These are phyloP conservation scores for Aspergillus calidoustus DNA, from an alignment of 2,329 filamentous ascomycete species.

Conservation along the genomic window DNA sequence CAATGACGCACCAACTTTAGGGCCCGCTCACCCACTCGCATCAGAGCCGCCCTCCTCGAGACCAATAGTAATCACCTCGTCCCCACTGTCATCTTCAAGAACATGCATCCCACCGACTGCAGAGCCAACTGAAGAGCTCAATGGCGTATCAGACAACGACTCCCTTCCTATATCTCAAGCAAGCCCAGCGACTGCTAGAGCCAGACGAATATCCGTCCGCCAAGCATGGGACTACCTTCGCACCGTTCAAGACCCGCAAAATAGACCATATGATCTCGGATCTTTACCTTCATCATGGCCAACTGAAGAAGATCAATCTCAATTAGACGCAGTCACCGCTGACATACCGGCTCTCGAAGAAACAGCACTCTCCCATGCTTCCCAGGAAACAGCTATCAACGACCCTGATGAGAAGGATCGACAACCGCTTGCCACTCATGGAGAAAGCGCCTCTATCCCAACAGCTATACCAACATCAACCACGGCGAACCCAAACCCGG, in stretches of 20 bases:
- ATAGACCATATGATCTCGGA: constrained; percentile 28
- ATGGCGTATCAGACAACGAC: background rate
- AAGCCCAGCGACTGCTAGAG: constrained; percentile 17
- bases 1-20: background rate
- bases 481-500: background rate
- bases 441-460: background rate
- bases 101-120: constrained; percentile 14
- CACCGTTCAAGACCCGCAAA: constrained; percentile 21
- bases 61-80: background rate
- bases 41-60: background rate
- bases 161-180: constrained; percentile 11
- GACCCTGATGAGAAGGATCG: background rate
- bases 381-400: constrained; percentile 1
- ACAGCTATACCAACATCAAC: background rate
- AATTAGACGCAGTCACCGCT: background rate
- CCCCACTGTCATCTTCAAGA: constrained; percentile 1
- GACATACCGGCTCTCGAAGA: background rate
- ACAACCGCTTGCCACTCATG: background rate
- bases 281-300: constrained; percentile 36
- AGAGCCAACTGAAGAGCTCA: constrained; percentile 15
- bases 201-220: constrained; percentile 30
- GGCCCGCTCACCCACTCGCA: background rate
- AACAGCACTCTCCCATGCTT: background rate
- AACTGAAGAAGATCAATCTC: constrained; percentile 16
- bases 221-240: constrained; percentile 33